Conservation (phyloP, 108 stramenopile genomes). For the Cyclotella sp. region DNA sequence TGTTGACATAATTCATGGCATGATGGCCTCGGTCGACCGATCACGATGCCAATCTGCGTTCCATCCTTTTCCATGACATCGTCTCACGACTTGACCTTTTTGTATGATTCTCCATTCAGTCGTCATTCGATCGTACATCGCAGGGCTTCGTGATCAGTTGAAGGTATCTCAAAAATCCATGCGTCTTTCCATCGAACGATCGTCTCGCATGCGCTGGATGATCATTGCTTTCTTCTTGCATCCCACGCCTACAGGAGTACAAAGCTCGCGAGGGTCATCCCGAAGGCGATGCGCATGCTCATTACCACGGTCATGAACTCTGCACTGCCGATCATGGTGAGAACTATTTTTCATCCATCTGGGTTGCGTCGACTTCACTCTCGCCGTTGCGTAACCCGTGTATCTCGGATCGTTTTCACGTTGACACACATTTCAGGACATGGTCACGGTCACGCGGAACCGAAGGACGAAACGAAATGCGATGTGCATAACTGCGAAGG, state of each 20-base stretch:
- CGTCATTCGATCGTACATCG: slow-evolving; percentile 46
- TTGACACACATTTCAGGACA: neutral
- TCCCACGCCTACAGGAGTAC: neutral
- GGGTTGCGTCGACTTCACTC: neutral
- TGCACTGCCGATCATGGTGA: slow-evolving; percentile 31
- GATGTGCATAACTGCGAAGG: neutral
- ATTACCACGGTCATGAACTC: slow-evolving; percentile 46
- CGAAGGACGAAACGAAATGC: neutral
- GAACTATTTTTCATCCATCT: neutral
- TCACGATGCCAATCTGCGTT: too few relatives aligned
- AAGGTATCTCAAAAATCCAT: slow-evolving; percentile 8
- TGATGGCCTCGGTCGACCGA: neutral
- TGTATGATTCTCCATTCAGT: slow-evolving; percentile 2
- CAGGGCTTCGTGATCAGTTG: slow-evolving; percentile 45
- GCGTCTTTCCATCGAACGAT: too few relatives aligned
- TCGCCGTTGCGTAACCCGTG: neutral
- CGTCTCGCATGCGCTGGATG: too few relatives aligned
- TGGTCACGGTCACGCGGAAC: neutral
- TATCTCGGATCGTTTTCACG: neutral
- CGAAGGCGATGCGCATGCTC: slow-evolving; percentile 41
- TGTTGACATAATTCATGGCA: neutral
- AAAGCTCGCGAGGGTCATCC: slow-evolving; percentile 1
- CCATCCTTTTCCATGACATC: too few relatives aligned
- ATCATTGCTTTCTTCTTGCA: neutral
- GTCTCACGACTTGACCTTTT: neutral